phyloP scores from a whole-genome alignment of 345 rosid species.

The Turritis glabra region DNA sequence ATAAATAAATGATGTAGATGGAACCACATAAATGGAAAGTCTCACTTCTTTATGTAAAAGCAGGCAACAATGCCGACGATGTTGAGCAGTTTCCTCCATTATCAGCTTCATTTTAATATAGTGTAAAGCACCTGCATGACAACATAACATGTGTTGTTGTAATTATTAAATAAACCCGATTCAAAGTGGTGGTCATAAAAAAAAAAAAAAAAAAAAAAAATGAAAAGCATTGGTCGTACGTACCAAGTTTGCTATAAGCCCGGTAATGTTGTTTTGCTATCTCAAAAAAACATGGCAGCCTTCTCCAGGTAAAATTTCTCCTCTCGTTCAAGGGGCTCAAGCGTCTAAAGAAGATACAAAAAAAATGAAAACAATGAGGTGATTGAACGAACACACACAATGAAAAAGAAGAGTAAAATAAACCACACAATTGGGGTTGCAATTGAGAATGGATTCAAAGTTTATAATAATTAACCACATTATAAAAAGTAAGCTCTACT shows the following conservation, averaged over 20 bases:
- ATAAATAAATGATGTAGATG: background rate
- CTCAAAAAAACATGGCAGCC: background rate
- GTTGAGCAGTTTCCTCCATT: background rate
- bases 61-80: background rate
- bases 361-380: too few relatives aligned
- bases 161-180: too few relatives aligned
- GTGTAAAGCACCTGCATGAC: background rate
- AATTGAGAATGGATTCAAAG: too few relatives aligned
- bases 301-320: background rate
- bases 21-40: too few relatives aligned
- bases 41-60: background rate
- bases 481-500: too few relatives aligned
- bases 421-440: too few relatives aligned
- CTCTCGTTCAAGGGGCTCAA: background rate
- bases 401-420: too few relatives aligned
- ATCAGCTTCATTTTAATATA: background rate
- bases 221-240: background rate
- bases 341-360: too few relatives aligned
- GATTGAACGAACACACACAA: too few relatives aligned
- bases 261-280: background rate
- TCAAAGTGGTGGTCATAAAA: background rate
- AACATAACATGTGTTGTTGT: background rate
- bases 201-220: too few relatives aligned
- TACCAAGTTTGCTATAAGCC: background rate
- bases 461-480: too few relatives aligned